phyloP scores from a whole-genome alignment of 148 eudicot species.

The Camellia granthamiana region DNA sequence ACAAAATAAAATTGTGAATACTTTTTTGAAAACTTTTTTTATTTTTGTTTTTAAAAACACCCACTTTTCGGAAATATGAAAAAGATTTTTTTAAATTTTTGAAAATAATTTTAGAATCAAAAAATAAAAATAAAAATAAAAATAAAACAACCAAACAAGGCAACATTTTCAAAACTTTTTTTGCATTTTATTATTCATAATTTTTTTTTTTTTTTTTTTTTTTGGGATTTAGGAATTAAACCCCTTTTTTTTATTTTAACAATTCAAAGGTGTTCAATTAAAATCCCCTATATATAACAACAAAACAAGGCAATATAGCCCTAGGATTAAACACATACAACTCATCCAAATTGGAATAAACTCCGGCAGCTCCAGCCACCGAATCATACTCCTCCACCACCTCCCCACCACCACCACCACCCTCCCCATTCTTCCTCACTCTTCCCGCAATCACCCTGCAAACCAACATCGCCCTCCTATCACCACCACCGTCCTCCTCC shows the following conservation, averaged over 20 bases:
- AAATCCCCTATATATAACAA: conserved; percentile 76
- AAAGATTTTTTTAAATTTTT: no score
- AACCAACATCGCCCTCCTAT: conserved; percentile 82
- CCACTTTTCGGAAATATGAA: no score
- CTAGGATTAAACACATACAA: conserved; percentile 79
- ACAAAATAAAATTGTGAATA: no score
- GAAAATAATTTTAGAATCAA: no score
- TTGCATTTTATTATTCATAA: no score
- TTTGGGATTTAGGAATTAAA: neutral
- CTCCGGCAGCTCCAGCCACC: conserved; percentile 64
- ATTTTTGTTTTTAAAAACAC: no score
- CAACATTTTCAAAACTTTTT: no score
- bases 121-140: no score
- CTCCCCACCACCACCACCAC: conserved; percentile 22
- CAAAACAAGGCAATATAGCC: conserved; percentile 98
- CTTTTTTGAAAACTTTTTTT: no score
- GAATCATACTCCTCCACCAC: conserved; percentile 75
- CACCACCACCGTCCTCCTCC: conserved; percentile 25
- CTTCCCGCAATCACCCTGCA: conserved; percentile 91
- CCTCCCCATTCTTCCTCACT: conserved; percentile 44
- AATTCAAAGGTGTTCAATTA: conserved; percentile 17
- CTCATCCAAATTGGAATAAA: conserved; percentile 86
- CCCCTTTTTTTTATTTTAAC: no score
- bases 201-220: no score
- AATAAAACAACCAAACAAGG: no score